Base-by-base conservation (phyloP, 2,329 filamentous ascomycete species). In the Cordyceps sp. region DNA sequence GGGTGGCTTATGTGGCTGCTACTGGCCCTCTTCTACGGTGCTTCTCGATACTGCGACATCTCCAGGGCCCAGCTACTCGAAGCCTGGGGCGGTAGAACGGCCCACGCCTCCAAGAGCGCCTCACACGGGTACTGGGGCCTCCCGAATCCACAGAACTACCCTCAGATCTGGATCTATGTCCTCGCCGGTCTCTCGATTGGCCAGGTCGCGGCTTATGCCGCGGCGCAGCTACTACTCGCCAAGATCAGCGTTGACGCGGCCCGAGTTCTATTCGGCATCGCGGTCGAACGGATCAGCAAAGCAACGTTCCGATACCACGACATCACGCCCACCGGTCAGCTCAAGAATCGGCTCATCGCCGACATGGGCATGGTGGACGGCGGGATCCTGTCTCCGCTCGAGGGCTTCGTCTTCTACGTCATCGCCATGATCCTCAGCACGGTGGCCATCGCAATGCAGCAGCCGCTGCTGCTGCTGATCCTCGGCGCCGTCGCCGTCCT, bases 291-390 rank as follows among this genome's bases (percentile, higher is more conserved):
- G 32, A 81, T 93, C 31, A 78, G 78, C 47, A 70, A 74, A 43
- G 81, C 85, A 0, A 86, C 78, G 0, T 93, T 94, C 55, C 73
- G 84, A 1, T 94, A 86, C 52, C 90, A 93, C 56, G 86, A 94
- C 48, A 73, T 83, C 4, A 93, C 86, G 0, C 86, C 86, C 0
- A 76, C 92, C 0, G 86, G 86, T 0, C 73, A 86, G 29, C 60
- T 94, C 38, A 93, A 93, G 81, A 94, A 94, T 50, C 72, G 86
- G 7, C 64, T 94, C 37, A 93, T 85, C 0, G 83, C 82, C 2
- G 85, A 94, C 45, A 90, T 93, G 55, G 81, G 80, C 19, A 86
- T 83, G 31, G 69, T 93, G 0, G 86, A 94, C 45, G 85, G 85
- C 1, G 78, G 80, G n/a, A 80, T 93, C 43, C 78, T 81, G 30